Conservation (phyloP, 2,329 filamentous ascomycete species). For the Penicillium sp. region DNA sequence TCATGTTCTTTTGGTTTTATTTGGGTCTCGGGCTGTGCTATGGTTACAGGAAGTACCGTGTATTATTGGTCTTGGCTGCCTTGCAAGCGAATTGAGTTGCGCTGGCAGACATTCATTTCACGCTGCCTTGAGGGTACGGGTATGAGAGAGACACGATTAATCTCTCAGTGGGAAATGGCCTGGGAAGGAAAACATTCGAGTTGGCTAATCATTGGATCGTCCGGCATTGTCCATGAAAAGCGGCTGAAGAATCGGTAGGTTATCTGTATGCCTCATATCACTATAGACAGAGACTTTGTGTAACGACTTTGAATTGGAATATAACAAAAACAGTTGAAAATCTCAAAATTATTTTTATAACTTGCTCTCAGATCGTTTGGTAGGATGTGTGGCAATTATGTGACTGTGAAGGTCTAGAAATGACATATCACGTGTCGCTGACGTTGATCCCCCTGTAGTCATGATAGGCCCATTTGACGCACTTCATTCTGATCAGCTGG, state of each 20-base stretch:
- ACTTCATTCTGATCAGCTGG: not conserved
- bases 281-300: constrained; percentile 9
- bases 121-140: constrained; percentile 23
- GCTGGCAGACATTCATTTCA: constrained; percentile 10
- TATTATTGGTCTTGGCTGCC: constrained; percentile 15
- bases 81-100: constrained; percentile 7
- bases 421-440: constrained; percentile 7
- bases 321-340: not conserved
- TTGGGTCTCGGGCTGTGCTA: not conserved
- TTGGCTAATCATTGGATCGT: constrained; percentile 17
- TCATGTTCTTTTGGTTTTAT: not conserved
- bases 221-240: constrained; percentile 18
- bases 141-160: constrained; percentile 9
- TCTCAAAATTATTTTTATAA: too few relatives aligned
- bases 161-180: constrained; percentile 1
- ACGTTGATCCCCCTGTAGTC: constrained; percentile 3
- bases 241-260: constrained; percentile 9
- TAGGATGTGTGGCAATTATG: not conserved
- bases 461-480: not conserved
- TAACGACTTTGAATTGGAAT: constrained; percentile 9
- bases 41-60: constrained; percentile 13
- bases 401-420: not conserved
- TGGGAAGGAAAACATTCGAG: constrained; percentile 4
- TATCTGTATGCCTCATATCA: constrained; percentile 5
- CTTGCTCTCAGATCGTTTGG: too few relatives aligned